These are phyloP conservation scores for Naumovozyma castellii DNA, from an alignment of 805 yeast species.

Conservation along the genomic window DNA sequence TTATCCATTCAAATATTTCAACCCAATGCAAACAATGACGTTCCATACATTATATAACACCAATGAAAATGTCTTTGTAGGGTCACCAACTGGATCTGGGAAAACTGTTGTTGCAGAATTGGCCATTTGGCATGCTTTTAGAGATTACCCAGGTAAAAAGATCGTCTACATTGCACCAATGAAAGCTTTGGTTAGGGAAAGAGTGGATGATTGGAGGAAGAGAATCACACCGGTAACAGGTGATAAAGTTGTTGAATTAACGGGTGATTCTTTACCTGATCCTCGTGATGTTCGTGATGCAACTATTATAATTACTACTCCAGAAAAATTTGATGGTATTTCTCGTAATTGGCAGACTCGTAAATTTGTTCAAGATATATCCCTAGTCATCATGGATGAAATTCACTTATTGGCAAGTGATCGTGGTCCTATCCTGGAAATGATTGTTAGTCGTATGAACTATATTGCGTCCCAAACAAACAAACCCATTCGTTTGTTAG, in stretches of 20 bases:
- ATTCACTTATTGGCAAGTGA: slow-evolving; percentile 95
- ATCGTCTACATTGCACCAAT: slow-evolving; percentile 89
- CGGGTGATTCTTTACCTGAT: slow-evolving; percentile 92
- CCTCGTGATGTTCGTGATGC: slow-evolving; percentile 71
- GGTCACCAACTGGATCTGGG: slow-evolving; percentile 98
- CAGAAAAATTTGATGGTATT: slow-evolving; percentile 96
- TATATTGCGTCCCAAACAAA: slow-evolving; percentile 49
- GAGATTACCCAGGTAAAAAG: slow-evolving; percentile 70
- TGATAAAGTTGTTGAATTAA: slow-evolving; percentile 74
- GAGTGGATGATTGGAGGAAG: slow-evolving; percentile 79
- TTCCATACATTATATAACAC: slow-evolving; percentile 82
- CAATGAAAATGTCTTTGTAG: slow-evolving; percentile 75
- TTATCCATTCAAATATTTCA: slow-evolving; percentile 77
- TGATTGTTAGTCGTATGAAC: slow-evolving; percentile 82
- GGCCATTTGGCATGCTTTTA: slow-evolving; percentile 95
- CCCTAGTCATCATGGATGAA: slow-evolving; percentile 85
- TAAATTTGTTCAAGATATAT: slow-evolving; percentile 81
- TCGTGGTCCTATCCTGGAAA: slow-evolving; percentile 94
- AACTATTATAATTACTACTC: slow-evolving; percentile 86
- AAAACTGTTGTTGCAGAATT: slow-evolving; percentile 94
- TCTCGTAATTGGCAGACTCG: slow-evolving; percentile 80
- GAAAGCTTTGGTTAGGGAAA: slow-evolving; percentile 92
- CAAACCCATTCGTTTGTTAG: slow-evolving; percentile 84
- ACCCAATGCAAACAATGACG: slow-evolving; percentile 97
- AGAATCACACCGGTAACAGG: slow-evolving; percentile 87